A percentile compares a stretch with the other conserved stretches of the same genome.
These are phyloP conservation scores for Cyberlindnera nakhonratchasimensis DNA, from an alignment of 805 yeast genomes.

Conservation along the genomic window DNA sequence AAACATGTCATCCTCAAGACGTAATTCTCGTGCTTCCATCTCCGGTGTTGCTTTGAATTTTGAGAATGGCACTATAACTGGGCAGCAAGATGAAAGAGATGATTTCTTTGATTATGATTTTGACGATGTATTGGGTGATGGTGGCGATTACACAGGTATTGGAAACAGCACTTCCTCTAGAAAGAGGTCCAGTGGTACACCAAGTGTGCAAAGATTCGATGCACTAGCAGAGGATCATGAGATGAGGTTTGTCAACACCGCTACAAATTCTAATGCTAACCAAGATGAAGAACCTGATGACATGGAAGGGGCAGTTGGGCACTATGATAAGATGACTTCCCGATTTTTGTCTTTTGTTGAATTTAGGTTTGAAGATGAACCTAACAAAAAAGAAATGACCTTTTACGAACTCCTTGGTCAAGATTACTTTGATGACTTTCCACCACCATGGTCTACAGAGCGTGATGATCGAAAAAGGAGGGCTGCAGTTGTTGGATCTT, in stretches of 20 bases:
- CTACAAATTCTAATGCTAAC: neutral
- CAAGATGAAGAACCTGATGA: neutral
- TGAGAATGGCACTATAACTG: neutral
- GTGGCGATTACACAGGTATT: conserved; percentile 5
- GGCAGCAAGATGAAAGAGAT: neutral
- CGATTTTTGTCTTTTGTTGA: conserved; percentile 24
- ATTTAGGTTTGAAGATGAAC: conserved; percentile 21
- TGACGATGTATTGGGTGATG: conserved; percentile 4
- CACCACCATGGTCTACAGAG: neutral
- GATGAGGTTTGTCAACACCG: conserved; percentile 12
- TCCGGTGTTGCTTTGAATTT: conserved; percentile 19
- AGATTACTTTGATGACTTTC: conserved; percentile 6
- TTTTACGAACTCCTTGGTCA: conserved; percentile 20
- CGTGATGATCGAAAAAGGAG: conserved; percentile 8
- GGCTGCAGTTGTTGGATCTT: conserved; percentile 24
- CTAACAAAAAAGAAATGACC: conserved; percentile 1
- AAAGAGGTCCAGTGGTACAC: conserved; percentile 19
- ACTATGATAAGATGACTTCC: conserved; percentile 17
- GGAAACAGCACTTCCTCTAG: conserved; percentile 3
- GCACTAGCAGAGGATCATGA: conserved; percentile 17
- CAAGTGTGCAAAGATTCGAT: conserved; percentile 13
- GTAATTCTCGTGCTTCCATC: conserved; percentile 25
- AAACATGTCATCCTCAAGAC: conserved; percentile 24
- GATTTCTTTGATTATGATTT: conserved; percentile 8
- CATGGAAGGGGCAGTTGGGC: neutral